Base-by-base conservation (phyloP, 1,139 yeast species). In the Blastobotrys aristatus region DNA sequence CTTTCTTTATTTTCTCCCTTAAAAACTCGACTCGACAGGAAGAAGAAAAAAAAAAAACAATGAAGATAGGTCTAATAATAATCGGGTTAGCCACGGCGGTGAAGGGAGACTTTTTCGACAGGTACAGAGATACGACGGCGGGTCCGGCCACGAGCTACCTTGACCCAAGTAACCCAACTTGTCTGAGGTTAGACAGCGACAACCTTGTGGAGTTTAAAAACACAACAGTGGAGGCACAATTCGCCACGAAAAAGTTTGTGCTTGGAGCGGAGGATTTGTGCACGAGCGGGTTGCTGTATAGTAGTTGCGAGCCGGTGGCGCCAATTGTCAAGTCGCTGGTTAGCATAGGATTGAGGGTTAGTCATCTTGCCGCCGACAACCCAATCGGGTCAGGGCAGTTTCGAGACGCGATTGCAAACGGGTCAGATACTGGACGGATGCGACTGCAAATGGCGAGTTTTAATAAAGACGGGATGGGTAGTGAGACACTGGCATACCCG, bases 101-200 rank as follows among this genome's bases (percentile, higher is more conserved):
- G 27, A 24, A 10, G 3, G 26, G n/a, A 18, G 14, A n/a, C 4
- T 37, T 37, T 17, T 37, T 37, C 22, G 29, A 7, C 4, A 20
- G 20, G 16, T 37, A 22, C 18, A n/a, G 22, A 16, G 40, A 37
- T 17, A 17, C 13, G 17, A 16, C 38, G 6, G 47, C 43, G 17
- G 47, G 47, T 4, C 36, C 42, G 3, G 37, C 47, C 10, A 31
- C 32, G 2, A 33, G 34, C 5, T 44, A 31, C 26, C 24, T 44
- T 10, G 47, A 44, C 33, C 47, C 47, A 3, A 44, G 47, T 30
- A 31, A 37, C 16, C 33, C 43, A 10, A n/a, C 11, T 4, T 44
- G 47, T 36, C 6, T 11, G n/a, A 22, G 6, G n/a, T 13, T 42
- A 13, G 26, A 20, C 26, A 27, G n/a, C 13, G 38, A 27, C 22